Conservation (phyloP, 2,329 filamentous ascomycete genomes). For the Coleophoma cylindrospora region DNA sequence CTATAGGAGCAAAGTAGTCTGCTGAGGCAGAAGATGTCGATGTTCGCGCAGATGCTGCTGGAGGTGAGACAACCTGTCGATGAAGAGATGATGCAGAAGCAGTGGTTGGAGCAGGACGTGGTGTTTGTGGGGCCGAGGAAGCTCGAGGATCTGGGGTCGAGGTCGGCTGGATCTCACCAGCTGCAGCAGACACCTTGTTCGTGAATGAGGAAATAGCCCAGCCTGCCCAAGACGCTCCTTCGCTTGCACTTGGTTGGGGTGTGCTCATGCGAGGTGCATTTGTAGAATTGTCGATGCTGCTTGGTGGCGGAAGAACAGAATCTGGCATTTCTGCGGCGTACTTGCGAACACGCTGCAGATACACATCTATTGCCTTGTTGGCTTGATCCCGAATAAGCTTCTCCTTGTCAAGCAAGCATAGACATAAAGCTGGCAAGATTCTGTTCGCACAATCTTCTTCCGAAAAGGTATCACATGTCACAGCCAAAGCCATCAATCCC, state of each 20-base stretch:
- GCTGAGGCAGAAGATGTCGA: slow-evolving; percentile 42
- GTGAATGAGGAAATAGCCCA: slow-evolving; percentile 99
- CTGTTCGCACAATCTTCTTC: slow-evolving; percentile 86
- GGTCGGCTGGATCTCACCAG: slow-evolving; percentile 72
- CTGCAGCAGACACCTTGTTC: slow-evolving; percentile 80
- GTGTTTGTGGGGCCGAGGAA: slow-evolving; percentile 32
- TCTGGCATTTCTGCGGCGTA: slow-evolving; percentile 75
- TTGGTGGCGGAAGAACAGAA: slow-evolving; percentile 64
- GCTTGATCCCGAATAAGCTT: slow-evolving; percentile 92
- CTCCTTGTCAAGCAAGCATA: slow-evolving; percentile 87
- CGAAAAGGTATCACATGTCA: slow-evolving; percentile 78
- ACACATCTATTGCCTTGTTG: slow-evolving; percentile 81
- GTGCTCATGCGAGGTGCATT: slow-evolving; percentile 71
- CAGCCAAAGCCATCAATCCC: slow-evolving; percentile 76
- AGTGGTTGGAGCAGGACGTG: slow-evolving; percentile 28
- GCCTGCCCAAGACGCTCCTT: slow-evolving; percentile 74
- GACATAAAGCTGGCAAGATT: slow-evolving; percentile 79
- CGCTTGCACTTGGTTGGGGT: slow-evolving; percentile 55
- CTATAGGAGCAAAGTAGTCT: slow-evolving; percentile 39
- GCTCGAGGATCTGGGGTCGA: slow-evolving; percentile 37
- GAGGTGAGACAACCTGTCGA: slow-evolving; percentile 53
- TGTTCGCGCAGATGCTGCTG: slow-evolving; percentile 36
- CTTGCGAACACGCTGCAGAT: slow-evolving; percentile 78
- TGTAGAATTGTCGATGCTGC: slow-evolving; percentile 36
- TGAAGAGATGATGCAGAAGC: slow-evolving; percentile 55